Evolutionary conservation across 306 rosid species (phyloP), one percentile per base, ranked within the genome.

Genomic region (Cyclanthera cordifolia): DNA sequence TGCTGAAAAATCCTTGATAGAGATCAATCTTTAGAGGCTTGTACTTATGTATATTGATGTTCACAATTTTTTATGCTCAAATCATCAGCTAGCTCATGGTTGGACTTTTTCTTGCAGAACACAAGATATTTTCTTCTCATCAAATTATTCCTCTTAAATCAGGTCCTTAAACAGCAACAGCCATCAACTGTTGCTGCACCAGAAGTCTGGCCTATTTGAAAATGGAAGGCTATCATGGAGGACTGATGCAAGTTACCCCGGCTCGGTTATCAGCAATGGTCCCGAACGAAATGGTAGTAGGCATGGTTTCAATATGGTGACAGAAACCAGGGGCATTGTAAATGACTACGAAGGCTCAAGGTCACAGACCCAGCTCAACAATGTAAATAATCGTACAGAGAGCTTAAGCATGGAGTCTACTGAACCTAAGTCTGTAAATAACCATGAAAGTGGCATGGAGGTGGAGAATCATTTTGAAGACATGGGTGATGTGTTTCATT

Each of bases 341-440:
- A 79, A 88, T 94, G 86, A 76, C 74, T 77, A 77, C 78, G 85
- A 79, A 77, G 72, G 75, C 82, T 79, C 81, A 25, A 79, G 76
- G 77, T 75, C 86, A 71, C 74, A 78, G 70, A 57, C 80, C 80
- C 83, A 39, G 82, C 88, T 77, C 83, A 85, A 82, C 87, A 75
- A 54, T 94, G 97, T 94, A 94, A 82, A 86, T 94, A 86, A 84
- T 10, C 9, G 48, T 78, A 83, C 72, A 82, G 95, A 83, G 87
- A 79, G 82, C 86, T 79, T 78, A 60, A 83, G 64, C 51, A 47
- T 45, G 49, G 49, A 76, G 77, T 87, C 87, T 85, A 85, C 87
- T 85, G 91, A 79, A 53, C 87, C 84, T 89, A 86, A 82, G 86
- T 74, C 43, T 13, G 96, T 94, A 86, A 81, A 94, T 90, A 90